Base-by-base conservation (phyloP, 2,329 filamentous ascomycete genomes). In the Penicillium sp. region DNA sequence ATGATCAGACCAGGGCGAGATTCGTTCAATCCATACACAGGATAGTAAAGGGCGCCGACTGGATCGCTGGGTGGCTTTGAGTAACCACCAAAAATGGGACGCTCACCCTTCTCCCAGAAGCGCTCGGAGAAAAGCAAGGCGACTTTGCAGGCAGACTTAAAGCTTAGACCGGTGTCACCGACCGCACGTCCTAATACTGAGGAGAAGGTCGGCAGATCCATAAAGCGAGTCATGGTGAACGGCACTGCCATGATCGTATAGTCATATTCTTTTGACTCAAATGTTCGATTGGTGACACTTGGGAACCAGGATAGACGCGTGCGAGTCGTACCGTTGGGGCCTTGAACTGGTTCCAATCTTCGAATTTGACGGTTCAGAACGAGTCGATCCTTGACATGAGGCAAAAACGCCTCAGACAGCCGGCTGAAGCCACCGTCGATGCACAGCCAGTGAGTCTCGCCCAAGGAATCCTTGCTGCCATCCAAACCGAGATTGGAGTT, bases 221-320 rank as follows among this genome's bases (percentile, higher is more conserved):
- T 74, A 51, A 72, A 72, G 26, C 71, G 68, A 16, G 72, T 67
- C 46, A 73, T 60, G 21, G 73, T 76, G 43, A 76, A 69, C 0
- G 74, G 74, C 0, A 70, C 69, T 7, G 70, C 70, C 60, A 74
- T 73, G 37, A 76, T 67, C 1, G 72, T 63, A 51, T 75, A 75
- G 50, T 76, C 73, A 29, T 74, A 76, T 1, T 64, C 60, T n/a
- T 71, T 68, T 3, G 63, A 60, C 26, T 67, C 58, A 33, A 43
- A 59, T 13, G 63, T 67, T n/a, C 61, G 58, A 34, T 67, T 64
- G 2, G 45, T 54, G 21, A 60, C 47, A 16, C 37, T 55, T n/a
- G 63, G 62, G 40, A 60, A 66, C 65, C 65, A 67, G 3, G 60
- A 66, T 3, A 67, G 43, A 9, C 55, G 53, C 2, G 63, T 65